Evolutionary conservation across 1,284 basidiomycete genomes (phyloP).

Genomic region (Agroathelia rolfsii): DNA sequence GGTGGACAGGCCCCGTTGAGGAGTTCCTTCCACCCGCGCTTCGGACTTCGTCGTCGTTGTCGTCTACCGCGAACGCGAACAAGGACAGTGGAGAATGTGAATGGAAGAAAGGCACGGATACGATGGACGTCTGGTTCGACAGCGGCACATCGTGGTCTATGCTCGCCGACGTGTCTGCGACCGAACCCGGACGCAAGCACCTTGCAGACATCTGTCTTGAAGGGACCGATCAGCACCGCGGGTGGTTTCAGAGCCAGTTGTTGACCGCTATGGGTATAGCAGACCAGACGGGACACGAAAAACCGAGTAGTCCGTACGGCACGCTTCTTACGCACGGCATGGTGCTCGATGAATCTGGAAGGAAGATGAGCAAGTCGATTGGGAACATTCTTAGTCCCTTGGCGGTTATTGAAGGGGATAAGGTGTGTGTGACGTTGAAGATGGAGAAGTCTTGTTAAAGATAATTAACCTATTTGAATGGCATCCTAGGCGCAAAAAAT

Average conservation of each 20-base stretch:
- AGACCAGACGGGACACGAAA: slow-evolving; percentile 18
- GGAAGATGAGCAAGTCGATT: slow-evolving; percentile 98
- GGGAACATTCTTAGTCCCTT: slow-evolving; percentile 90
- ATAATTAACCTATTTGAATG: slow-evolving; percentile 3
- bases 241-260: slow-evolving; percentile 97
- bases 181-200: slow-evolving; percentile 21
- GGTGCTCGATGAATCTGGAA: slow-evolving; percentile 84
- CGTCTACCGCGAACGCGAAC: slow-evolving; percentile 32
- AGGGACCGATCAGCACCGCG: slow-evolving; percentile 95
- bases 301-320: slow-evolving; percentile 58
- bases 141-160: slow-evolving; percentile 94
- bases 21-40: slow-evolving; percentile 72
- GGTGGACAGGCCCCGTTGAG: slow-evolving; percentile 85
- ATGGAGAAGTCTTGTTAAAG: slow-evolving; percentile 2
- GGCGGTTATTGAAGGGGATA: slow-evolving; percentile 70
- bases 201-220: slow-evolving; percentile 89
- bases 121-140: slow-evolving; percentile 99
- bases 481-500: slow-evolving; percentile 51
- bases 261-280: slow-evolving; percentile 69
- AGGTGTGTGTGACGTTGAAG: slow-evolving; percentile 42
- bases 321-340: slow-evolving; percentile 94
- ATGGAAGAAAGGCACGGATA: slow-evolving; percentile 81
- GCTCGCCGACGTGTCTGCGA: slow-evolving; percentile 34
- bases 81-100: slow-evolving; percentile 26
- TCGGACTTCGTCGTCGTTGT: too few species aligned